Base-by-base conservation (phyloP, 306 rosid species). In the Quercus rubra region DNA sequence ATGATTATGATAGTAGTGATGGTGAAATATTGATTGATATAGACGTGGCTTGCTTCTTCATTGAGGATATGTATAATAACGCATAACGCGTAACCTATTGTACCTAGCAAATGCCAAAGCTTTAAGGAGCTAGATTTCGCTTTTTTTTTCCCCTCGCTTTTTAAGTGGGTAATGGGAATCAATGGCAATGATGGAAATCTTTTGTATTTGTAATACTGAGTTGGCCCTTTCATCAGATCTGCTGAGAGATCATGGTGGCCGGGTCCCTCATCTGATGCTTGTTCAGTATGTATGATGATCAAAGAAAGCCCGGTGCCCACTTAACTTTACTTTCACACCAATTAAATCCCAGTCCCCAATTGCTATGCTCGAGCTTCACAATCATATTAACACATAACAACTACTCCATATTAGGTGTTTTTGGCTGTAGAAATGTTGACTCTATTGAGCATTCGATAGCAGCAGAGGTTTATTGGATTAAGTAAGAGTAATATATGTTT, bases 221-320 rank as follows among this genome's bases (percentile, higher is more conserved):
- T 69, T 77, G 83, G 83, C 74, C 13, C 77, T 85, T 46, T 85
- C 88, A 74, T n/a, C 28, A 74, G 83, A 85, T 85, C 70, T 80
- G 82, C 70, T 80, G 82, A 79, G 64, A 70, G 12, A 41, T 41
- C 1, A 58, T 78, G 54, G 41, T 17, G 61, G 23, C 15, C 70
- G 19, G 81, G 66, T 28, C 78, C 86, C 77, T 12, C 13, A 2
- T 21, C 28, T 49, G 71, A 71, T 76, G 81, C 84, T 72, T 79
- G 72, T 55, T 55, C 35, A 28, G 67, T 35, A 30, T 70, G 61
- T 80, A 62, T 79, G 57, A 75, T 79, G 27, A 62, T 35, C 30
- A 68, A 28, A 33, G 28, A 28, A 18, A 18, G 72, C 28, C 27
- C 71, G 27, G 18, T 11, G 11, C 46, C 13, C 19, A 4, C 46